A percentile compares a stretch with the other conserved stretches of the same genome.
Conservation (phyloP, 2,329 filamentous ascomycete species). For the Rachicladosporium sp. region DNA sequence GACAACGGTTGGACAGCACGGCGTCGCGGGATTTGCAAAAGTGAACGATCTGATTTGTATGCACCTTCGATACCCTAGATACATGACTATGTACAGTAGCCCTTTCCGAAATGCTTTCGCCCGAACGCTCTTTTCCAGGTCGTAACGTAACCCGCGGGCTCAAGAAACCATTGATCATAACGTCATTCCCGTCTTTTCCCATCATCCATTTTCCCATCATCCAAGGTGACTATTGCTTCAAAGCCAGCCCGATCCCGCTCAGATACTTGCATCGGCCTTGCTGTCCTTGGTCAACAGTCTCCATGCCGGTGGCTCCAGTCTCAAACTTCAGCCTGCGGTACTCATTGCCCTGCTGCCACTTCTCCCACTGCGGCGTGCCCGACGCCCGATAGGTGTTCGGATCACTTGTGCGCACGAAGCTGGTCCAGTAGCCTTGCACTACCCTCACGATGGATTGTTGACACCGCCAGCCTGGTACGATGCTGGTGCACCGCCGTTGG, state of each 20-base stretch:
- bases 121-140: no score
- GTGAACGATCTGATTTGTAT: no score
- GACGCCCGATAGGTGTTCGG: slow-evolving; percentile 45
- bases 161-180: no score
- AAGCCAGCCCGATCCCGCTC: slow-evolving; percentile 34
- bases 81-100: no score
- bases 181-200: no score
- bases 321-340: slow-evolving; percentile 25
- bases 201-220: no score
- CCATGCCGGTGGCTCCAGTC: slow-evolving; percentile 29
- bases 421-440: slow-evolving; percentile 61
- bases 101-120: no score
- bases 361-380: slow-evolving; percentile 39
- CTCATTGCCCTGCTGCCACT: slow-evolving; percentile 15
- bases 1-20: no score
- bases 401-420: slow-evolving; percentile 54
- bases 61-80: no score
- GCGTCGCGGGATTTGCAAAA: no score
- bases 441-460: slow-evolving; percentile 48
- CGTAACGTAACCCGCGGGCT: no score
- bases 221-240: slow-evolving; percentile 30
- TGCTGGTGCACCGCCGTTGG: slow-evolving; percentile 34
- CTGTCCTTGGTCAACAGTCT: slow-evolving; percentile 25
- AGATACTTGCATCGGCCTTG: slow-evolving; percentile 38
- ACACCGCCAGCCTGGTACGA: slow-evolving; percentile 41